These are phyloP conservation scores for Torulaspora maleeae DNA, from an alignment of 805 yeast genomes.

Conservation along the genomic window DNA sequence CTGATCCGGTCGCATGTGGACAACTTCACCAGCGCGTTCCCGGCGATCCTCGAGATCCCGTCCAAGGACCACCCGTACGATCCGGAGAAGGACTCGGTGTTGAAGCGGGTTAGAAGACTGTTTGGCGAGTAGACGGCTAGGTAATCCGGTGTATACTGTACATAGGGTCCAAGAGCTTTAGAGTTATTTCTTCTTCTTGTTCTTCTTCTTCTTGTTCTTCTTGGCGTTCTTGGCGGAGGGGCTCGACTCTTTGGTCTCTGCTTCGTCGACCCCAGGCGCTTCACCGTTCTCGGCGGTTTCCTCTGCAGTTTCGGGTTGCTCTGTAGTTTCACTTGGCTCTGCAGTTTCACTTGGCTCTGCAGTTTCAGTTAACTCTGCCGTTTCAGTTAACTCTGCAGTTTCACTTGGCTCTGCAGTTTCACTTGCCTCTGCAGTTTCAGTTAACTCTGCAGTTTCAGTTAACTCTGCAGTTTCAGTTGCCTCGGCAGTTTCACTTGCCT, in stretches of 20 bases:
- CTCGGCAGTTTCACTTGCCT: too few relatives aligned
- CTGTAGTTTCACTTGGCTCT: too few relatives aligned
- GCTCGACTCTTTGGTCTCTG: conserved; percentile 1
- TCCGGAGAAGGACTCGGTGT: conserved; percentile 94
- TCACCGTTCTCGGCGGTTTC: too few relatives aligned
- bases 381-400: too few relatives aligned
- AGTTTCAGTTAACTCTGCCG: too few relatives aligned
- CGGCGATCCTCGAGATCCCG: conserved; percentile 94
- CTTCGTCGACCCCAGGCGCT: too few relatives aligned
- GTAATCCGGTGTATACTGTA: conserved; percentile 1
- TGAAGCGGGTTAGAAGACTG: conserved; percentile 88
- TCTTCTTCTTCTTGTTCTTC: conserved; percentile 30
- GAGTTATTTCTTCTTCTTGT: conserved; percentile 33
- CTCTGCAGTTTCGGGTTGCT: too few relatives aligned
- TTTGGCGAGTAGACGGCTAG: conserved; percentile 68
- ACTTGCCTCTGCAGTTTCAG: too few relatives aligned
- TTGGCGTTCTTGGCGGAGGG: not conserved
- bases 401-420: too few relatives aligned
- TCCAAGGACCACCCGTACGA: conserved; percentile 98
- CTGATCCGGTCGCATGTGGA: conserved; percentile 79
- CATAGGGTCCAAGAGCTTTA: conserved; percentile 1
- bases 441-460: too few relatives aligned
- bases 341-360: too few relatives aligned
- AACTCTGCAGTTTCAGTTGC: too few relatives aligned
- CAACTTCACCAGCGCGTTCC: conserved; percentile 82